Percentiles rank a stretch among this genome's conserved stretches.
Evolutionary conservation across 139 green algal genomes (phyloP).

Genomic region (Auxenochlorella pyrenoidosa): DNA sequence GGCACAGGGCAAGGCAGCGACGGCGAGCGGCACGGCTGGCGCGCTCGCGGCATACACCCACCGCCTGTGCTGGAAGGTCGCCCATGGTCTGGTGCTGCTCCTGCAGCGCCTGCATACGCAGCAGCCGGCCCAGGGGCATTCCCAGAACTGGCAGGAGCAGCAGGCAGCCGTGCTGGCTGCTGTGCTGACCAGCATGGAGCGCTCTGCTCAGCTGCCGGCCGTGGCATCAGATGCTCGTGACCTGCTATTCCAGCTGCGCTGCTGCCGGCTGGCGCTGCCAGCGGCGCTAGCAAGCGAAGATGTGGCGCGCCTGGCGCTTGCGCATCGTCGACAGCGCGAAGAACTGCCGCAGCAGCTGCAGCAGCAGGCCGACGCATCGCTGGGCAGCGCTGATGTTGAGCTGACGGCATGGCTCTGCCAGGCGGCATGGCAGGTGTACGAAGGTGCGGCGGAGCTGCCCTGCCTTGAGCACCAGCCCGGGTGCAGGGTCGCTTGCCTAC

Average conservation of each 20-base stretch:
- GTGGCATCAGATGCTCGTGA: not conserved
- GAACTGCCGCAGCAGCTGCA: not conserved
- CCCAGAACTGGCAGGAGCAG: slow-evolving; percentile 2
- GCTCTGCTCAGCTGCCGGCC: not conserved
- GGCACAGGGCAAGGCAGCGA: not conserved
- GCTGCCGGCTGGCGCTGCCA: slow-evolving; percentile 16
- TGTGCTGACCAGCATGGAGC: slow-evolving; percentile 6
- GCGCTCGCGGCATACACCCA: slow-evolving; percentile 6
- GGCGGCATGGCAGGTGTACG: slow-evolving; percentile 8
- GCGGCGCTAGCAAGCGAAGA: not conserved
- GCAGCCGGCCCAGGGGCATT: not conserved
- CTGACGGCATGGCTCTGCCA: not conserved
- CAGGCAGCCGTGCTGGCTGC: not conserved
- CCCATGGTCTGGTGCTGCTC: not conserved
- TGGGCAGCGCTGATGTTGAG: not conserved
- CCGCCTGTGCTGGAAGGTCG: slow-evolving; percentile 10
- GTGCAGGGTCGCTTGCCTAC: not conserved
- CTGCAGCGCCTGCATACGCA: not conserved
- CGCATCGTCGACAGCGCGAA: not conserved
- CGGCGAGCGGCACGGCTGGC: not conserved
- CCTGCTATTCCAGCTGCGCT: slow-evolving; percentile 15
- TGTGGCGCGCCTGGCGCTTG: not conserved
- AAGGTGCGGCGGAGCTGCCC: not conserved
- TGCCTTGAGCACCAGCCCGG: not conserved
- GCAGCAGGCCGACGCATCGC: not conserved